Percentiles rank a stretch among this genome's conserved stretches.
These are phyloP conservation scores for Fusarium redolens DNA, from an alignment of 2,329 filamentous ascomycete genomes.

Conservation along the genomic window DNA sequence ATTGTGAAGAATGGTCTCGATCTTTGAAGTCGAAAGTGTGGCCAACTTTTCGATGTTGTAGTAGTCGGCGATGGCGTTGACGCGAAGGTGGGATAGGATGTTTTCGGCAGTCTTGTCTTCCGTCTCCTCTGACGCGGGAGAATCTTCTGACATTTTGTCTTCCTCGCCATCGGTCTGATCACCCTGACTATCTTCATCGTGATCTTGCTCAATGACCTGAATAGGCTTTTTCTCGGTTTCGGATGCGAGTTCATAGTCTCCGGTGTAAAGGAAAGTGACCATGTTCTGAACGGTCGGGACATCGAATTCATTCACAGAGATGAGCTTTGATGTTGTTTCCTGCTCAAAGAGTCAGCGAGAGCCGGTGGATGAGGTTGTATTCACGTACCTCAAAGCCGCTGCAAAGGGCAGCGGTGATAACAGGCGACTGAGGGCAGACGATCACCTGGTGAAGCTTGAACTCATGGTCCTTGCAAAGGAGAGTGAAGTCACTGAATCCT, in stretches of 20 bases:
- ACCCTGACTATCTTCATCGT: fast-evolving
- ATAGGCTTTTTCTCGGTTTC: fast-evolving
- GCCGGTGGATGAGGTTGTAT: fast-evolving
- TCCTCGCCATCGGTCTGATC: background rate
- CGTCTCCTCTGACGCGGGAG: fast-evolving
- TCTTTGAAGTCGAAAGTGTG: background rate
- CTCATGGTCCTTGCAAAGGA: background rate
- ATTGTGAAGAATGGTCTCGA: fast-evolving
- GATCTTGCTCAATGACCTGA: fast-evolving
- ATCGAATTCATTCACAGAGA: background rate
- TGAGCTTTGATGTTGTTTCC: background rate
- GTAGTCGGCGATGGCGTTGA: background rate
- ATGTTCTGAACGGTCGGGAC: background rate
- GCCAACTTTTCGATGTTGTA: background rate
- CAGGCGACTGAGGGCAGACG: constrained; percentile 4
- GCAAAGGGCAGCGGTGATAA: background rate
- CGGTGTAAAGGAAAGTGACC: constrained; percentile 1
- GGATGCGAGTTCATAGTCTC: background rate
- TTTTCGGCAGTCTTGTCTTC: background rate
- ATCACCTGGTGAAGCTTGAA: constrained; percentile 10
- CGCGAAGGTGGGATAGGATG: background rate
- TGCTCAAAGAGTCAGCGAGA: fast-evolving
- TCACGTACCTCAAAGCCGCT: background rate
- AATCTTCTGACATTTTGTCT: fast-evolving
- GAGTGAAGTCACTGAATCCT: background rate